Percentiles rank a stretch among this genome's conserved stretches.
These are phyloP conservation scores for Radiomyces spectabilis DNA, from an alignment of 192 early-diverging fungal species.

Conservation along the genomic window DNA sequence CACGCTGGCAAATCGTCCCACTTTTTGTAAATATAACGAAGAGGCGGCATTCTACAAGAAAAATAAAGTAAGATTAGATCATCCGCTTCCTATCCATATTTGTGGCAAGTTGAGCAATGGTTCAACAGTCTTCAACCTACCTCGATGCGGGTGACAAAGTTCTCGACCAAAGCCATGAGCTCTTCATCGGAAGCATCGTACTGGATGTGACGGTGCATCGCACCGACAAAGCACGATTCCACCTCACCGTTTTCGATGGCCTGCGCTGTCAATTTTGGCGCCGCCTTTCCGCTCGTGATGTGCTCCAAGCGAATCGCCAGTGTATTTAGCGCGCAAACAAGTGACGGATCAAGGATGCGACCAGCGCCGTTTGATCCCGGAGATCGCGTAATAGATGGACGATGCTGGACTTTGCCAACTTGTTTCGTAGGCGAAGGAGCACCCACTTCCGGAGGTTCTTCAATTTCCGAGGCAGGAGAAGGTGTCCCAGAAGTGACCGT, in stretches of 20 bases:
- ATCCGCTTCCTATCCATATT: background rate
- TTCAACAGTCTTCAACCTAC: conserved; percentile 26
- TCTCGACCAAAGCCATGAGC: conserved; percentile 40
- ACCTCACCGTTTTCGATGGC: background rate
- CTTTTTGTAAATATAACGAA: conserved; percentile 47
- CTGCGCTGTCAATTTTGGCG: background rate
- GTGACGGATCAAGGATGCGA: conserved; percentile 36
- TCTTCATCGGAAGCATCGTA: conserved; percentile 46
- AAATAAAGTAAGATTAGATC: background rate
- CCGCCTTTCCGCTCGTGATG: conserved; percentile 32
- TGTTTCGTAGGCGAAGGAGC: background rate
- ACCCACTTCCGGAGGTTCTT: background rate
- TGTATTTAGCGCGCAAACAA: conserved; percentile 36
- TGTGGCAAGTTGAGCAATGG: no score
- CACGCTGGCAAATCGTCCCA: conserved; percentile 44
- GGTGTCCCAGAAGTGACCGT: background rate
- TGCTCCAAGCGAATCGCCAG: conserved; percentile 55
- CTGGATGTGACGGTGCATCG: conserved; percentile 26
- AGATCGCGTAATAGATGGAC: background rate
- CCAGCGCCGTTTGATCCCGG: background rate
- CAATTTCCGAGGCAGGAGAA: background rate
- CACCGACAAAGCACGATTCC: conserved; percentile 5
- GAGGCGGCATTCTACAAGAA: conserved; percentile 51
- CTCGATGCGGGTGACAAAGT: conserved; percentile 51
- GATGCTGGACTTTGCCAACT: background rate